Evolutionary conservation across 352 stramenopile species (phyloP).

Genomic region (Phytophthora idaei): DNA sequence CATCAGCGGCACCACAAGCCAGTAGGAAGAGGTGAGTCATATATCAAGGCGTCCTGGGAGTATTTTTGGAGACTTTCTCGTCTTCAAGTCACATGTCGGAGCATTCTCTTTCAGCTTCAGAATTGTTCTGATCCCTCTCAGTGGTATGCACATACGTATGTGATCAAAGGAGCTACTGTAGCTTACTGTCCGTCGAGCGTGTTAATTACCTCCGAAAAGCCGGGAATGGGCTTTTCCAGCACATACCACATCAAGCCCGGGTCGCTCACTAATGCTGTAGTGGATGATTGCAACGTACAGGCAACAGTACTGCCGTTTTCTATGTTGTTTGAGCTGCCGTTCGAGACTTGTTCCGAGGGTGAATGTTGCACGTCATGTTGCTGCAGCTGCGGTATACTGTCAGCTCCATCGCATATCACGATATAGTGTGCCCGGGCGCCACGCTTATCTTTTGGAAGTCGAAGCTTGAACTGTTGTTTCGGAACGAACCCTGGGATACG

Average conservation of each 20-base stretch:
- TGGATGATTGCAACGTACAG: neutral
- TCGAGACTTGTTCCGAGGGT: neutral
- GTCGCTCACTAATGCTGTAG: neutral
- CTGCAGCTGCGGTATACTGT: constrained; percentile 3
- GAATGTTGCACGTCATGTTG: neutral
- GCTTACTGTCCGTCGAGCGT: constrained; percentile 1
- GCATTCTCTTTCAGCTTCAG: too few relatives aligned
- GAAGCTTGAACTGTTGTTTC: constrained; percentile 65
- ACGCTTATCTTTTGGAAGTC: constrained; percentile 47
- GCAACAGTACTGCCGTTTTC: neutral
- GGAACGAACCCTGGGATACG: constrained; percentile 59
- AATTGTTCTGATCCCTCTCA: neutral
- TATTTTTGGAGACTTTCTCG: constrained; percentile 39
- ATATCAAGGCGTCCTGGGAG: neutral
- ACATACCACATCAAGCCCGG: constrained; percentile 50
- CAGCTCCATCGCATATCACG: constrained; percentile 19
- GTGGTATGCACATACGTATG: neutral
- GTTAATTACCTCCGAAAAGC: constrained; percentile 40
- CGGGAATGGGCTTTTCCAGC: constrained; percentile 46
- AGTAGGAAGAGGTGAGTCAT: too few relatives aligned
- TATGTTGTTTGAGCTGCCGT: neutral
- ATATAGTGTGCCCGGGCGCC: constrained; percentile 32
- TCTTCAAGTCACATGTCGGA: constrained; percentile 16
- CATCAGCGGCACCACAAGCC: neutral
- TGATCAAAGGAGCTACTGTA: neutral